phyloP scores from a whole-genome alignment of 2,329 filamentous ascomycete genomes.

The Aureobasidium sp. region DNA sequence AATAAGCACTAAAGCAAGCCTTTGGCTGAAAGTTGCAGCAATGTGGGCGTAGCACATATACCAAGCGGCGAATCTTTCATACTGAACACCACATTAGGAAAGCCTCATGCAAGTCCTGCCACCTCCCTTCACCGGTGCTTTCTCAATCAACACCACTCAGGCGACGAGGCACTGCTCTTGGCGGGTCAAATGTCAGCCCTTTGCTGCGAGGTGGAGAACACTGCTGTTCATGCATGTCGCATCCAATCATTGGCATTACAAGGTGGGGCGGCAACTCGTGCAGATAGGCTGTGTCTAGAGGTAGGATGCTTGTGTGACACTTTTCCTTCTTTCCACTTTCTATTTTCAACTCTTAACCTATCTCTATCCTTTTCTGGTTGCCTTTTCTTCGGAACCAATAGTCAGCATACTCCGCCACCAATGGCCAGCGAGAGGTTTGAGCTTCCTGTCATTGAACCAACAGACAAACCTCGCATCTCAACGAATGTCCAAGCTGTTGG shows the following conservation, averaged over 20 bases:
- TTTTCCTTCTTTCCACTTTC: background rate
- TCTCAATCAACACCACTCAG: background rate
- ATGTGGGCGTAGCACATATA: background rate
- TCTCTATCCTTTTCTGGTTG: background rate
- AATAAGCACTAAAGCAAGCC: conserved; percentile 11
- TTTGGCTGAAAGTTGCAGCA: background rate
- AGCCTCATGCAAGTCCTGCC: conserved; percentile 4
- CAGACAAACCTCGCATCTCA: background rate
- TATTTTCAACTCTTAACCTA: background rate
- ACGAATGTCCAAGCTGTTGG: background rate
- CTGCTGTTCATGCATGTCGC: background rate
- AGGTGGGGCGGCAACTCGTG: background rate
- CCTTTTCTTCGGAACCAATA: background rate
- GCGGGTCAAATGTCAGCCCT: background rate
- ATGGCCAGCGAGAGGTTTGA: background rate
- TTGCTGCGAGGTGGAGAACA: background rate
- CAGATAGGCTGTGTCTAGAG: background rate
- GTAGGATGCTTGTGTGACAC: background rate
- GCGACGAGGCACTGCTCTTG: conserved; percentile 10
- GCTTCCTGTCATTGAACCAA: background rate
- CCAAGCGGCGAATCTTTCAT: background rate
- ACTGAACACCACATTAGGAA: background rate
- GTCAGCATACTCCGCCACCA: background rate
- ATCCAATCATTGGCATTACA: background rate
- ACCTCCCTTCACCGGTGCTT: background rate